A percentile compares a stretch with the other conserved stretches of the same genome.
Evolutionary conservation across 106 monocot genomes (phyloP).

Genomic region (Acanthochlamys bracteata): DNA sequence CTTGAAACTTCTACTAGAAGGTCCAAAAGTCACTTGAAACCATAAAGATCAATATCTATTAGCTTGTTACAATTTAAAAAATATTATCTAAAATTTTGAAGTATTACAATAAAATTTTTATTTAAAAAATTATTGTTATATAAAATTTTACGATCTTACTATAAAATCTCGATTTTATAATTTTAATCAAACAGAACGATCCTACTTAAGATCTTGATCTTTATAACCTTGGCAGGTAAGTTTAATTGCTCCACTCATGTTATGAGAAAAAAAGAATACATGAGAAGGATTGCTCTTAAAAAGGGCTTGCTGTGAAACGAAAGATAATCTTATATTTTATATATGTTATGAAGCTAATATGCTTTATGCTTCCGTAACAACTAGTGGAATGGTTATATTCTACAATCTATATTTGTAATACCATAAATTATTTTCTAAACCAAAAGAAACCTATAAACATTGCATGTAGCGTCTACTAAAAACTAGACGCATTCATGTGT

Average conservation of each 20-base stretch:
- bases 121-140: no score
- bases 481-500: constrained; percentile 7
- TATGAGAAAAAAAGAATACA: not conserved
- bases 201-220: no score
- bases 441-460: not conserved
- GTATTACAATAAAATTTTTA: no score
- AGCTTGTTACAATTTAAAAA: no score
- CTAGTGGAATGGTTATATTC: not conserved
- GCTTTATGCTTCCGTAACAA: not conserved
- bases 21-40: no score
- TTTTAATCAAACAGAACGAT: no score
- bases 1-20: no score
- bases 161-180: no score
- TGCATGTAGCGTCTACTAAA: not conserved
- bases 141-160: no score
- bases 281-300: constrained; percentile 8
- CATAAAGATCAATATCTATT: no score
- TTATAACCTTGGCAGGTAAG: no score
- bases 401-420: not conserved
- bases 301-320: constrained; percentile 13
- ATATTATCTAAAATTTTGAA: no score
- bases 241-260: not conserved
- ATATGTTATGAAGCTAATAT: constrained; percentile 18
- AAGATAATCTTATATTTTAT: constrained; percentile 10
- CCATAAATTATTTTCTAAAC: not conserved